phyloP scores from a whole-genome alignment of 192 early-diverging fungal genomes.

The Backusella circina region DNA sequence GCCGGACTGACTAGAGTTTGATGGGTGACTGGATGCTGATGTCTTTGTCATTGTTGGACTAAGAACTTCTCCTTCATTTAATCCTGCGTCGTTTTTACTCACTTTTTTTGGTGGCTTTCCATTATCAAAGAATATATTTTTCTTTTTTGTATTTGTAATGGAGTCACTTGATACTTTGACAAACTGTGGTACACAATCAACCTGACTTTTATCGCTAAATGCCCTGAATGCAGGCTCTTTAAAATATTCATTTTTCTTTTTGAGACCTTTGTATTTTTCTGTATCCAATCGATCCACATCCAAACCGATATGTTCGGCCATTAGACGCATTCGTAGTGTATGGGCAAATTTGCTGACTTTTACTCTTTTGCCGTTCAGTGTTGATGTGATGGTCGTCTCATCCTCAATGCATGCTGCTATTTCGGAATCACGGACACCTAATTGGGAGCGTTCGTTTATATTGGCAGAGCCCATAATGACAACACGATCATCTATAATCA shows the following conservation, averaged over 20 bases:
- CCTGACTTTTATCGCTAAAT: background rate
- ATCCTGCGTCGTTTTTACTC: background rate
- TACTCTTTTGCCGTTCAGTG: slow-evolving; percentile 64
- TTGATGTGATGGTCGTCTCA: slow-evolving; percentile 59
- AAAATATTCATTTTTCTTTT: background rate
- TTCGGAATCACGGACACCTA: slow-evolving; percentile 79
- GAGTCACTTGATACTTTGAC: background rate
- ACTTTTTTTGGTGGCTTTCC: background rate
- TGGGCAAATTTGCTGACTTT: slow-evolving; percentile 70
- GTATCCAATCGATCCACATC: slow-evolving; percentile 23
- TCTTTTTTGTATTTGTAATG: background rate
- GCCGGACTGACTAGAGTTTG: background rate
- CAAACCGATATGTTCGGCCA: slow-evolving; percentile 75
- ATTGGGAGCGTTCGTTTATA: slow-evolving; percentile 85
- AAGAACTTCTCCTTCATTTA: background rate
- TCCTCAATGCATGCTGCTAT: slow-evolving; percentile 70
- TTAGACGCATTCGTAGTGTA: slow-evolving; percentile 67
- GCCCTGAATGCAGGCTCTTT: background rate
- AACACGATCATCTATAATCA: slow-evolving; percentile 83
- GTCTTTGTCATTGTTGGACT: background rate
- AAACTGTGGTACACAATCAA: background rate
- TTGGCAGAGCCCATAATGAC: slow-evolving; percentile 86
- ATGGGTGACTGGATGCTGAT: background rate
- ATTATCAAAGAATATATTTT: background rate
- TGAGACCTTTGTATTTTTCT: background rate